Evolutionary conservation across 2,329 filamentous ascomycete genomes (phyloP).

Genomic region (Fusarium piperis): DNA sequence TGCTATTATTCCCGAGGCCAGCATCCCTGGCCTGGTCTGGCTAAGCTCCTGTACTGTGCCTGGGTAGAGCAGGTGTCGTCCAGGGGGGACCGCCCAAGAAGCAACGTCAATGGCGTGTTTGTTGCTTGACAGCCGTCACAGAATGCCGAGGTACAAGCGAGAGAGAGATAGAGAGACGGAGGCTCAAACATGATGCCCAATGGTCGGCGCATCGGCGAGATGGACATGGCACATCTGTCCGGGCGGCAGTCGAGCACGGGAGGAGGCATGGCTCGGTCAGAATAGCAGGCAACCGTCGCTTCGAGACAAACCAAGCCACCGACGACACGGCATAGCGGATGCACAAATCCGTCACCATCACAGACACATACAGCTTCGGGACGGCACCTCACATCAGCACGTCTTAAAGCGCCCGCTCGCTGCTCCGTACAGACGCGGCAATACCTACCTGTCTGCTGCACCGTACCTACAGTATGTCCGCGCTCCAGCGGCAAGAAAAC

Average conservation of each 20-base stretch:
- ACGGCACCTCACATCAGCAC: background rate
- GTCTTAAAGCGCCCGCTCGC: background rate
- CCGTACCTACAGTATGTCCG: background rate
- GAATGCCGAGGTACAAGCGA: conserved; percentile 26
- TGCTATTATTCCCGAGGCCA: conserved; percentile 34
- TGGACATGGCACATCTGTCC: background rate
- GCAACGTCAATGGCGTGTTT: conserved; percentile 31
- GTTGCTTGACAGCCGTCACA: conserved; percentile 7
- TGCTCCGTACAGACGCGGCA: background rate
- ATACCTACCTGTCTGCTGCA: background rate
- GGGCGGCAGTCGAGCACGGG: conserved; percentile 1
- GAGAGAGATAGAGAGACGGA: background rate
- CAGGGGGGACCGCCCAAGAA: conserved; percentile 14
- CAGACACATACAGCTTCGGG: background rate
- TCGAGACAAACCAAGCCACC: conserved; percentile 8
- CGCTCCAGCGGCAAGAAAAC: background rate
- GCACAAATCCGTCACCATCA: conserved; percentile 7
- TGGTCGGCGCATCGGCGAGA: background rate
- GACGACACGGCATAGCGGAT: conserved; percentile 24
- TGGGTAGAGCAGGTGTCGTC: conserved; percentile 6
- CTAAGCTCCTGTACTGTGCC: background rate
- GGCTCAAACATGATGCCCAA: background rate
- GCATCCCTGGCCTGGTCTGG: conserved; percentile 19
- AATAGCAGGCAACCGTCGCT: conserved; percentile 13
- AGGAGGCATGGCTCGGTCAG: conserved; percentile 10